Conservation (phyloP, 2,329 filamentous ascomycete species). For the Ophiostoma novo-ulmi region DNA sequence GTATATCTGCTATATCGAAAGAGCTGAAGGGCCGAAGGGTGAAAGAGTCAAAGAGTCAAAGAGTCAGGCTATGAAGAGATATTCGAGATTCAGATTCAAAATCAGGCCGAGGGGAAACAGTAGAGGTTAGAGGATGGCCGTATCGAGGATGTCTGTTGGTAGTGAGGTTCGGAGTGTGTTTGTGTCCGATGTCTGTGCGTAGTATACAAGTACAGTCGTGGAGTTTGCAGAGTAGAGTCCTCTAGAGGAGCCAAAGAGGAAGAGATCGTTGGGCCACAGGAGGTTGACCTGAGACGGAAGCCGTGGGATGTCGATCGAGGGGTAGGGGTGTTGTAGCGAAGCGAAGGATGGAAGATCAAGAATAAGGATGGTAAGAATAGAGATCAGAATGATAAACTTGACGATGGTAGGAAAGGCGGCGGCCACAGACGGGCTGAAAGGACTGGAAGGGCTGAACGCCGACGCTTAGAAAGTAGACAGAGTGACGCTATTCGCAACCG, state of each 20-base stretch:
- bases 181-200: neutral
- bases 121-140: neutral
- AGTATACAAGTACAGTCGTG: neutral
- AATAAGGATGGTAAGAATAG: neutral
- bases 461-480: neutral
- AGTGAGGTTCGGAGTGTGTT: neutral
- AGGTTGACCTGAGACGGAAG: slow-evolving; percentile 24
- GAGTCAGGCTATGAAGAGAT: neutral
- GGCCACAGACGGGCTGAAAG: neutral
- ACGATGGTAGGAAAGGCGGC: neutral
- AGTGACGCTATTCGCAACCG: slow-evolving; percentile 11
- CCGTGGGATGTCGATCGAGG: slow-evolving; percentile 20
- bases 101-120: neutral
- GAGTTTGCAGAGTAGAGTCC: neutral
- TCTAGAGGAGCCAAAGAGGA: neutral
- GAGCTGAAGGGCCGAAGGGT: neutral
- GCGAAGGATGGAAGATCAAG: neutral
- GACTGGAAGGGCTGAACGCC: neutral
- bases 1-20: neutral
- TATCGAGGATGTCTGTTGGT: neutral
- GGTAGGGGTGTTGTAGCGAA: slow-evolving; percentile 2
- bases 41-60: neutral
- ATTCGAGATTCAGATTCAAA: too few species aligned
- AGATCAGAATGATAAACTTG: neutral
- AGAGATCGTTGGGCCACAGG: slow-evolving; percentile 18